phyloP scores from a whole-genome alignment of 1,284 basidiomycete species.

The Ceratobasidium sp. region DNA sequence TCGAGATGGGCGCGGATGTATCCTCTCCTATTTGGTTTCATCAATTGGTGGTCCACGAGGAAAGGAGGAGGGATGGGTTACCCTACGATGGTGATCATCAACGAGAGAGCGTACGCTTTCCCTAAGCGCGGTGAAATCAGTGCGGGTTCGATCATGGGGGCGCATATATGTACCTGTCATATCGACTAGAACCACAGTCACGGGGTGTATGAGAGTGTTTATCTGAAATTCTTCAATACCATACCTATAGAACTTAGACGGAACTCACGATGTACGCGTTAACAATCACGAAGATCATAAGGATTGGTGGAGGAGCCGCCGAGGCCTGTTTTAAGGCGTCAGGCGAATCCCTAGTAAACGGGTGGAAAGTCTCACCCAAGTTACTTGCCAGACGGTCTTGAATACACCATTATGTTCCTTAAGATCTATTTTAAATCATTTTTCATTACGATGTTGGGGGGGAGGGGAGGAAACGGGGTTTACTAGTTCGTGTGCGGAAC shows the following conservation, averaged over 20 bases:
- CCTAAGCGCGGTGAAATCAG: not conserved
- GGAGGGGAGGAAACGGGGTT: not conserved
- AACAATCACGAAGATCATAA: slow-evolving; percentile 6
- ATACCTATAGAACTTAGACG: not conserved
- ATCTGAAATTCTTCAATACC: not conserved
- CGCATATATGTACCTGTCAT: slow-evolving; percentile 4
- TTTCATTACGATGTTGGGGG: not conserved
- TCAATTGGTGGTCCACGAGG: not conserved
- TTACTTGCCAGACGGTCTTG: slow-evolving; percentile 34
- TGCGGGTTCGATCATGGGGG: not conserved
- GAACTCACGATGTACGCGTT: slow-evolving; percentile 8
- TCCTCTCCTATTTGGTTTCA: slow-evolving; percentile 4
- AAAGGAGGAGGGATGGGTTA: not conserved
- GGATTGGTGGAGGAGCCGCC: slow-evolving; percentile 10
- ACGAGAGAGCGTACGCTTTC: slow-evolving; percentile 21
- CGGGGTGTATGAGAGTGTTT: not conserved
- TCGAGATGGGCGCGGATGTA: slow-evolving; percentile 28
- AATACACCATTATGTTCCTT: slow-evolving; percentile 3
- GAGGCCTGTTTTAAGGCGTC: slow-evolving; percentile 8
- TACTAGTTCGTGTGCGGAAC: slow-evolving; percentile 10
- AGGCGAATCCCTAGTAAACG: not conserved
- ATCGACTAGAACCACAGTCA: slow-evolving; percentile 4
- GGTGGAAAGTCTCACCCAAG: slow-evolving; percentile 8
- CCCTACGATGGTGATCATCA: slow-evolving; percentile 36
- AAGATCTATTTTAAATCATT: not conserved